A percentile compares a stretch with the other conserved stretches of the same genome.
Evolutionary conservation across 768 basidiomycete species (phyloP).

Genomic region (Trametes villosa): DNA sequence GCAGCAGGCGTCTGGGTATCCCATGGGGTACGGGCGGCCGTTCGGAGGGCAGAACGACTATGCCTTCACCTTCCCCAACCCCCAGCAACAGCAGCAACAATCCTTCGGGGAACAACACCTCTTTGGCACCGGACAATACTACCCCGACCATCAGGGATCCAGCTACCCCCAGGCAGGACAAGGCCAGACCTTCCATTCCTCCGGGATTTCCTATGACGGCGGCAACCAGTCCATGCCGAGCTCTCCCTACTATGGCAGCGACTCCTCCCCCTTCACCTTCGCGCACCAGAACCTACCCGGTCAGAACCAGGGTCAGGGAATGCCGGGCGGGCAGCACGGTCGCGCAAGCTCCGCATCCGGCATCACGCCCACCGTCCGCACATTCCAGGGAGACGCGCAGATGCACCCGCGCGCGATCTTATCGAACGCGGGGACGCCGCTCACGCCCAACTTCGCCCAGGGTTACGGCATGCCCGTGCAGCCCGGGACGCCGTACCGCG

Average conservation of each 20-base stretch:
- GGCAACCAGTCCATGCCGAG: conserved; percentile 15
- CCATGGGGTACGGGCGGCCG: not conserved
- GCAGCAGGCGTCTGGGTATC: conserved; percentile 3
- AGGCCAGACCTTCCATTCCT: not conserved
- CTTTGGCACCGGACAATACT: conserved; percentile 8
- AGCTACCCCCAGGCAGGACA: conserved; percentile 3
- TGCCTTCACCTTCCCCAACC: conserved; percentile 12
- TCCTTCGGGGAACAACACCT: conserved; percentile 7
- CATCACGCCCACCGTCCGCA: conserved; percentile 18
- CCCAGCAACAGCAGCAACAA: conserved; percentile 7
- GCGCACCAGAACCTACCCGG: conserved; percentile 4
- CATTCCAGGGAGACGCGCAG: conserved; percentile 17
- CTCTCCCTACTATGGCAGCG: conserved; percentile 17
- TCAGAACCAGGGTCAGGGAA: conserved; percentile 10
- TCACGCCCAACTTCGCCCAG: conserved; percentile 13
- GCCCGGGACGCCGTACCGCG: conserved; percentile 15
- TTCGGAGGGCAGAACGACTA: conserved; percentile 13
- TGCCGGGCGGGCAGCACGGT: conserved; percentile 6
- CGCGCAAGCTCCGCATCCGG: conserved; percentile 12
- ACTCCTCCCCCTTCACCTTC: conserved; percentile 11
- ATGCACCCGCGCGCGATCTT: conserved; percentile 12
- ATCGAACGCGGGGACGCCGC: conserved; percentile 6
- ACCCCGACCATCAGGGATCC: conserved; percentile 2
- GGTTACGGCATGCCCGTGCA: conserved; percentile 6
- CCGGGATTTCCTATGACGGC: conserved; percentile 6